phyloP scores from a whole-genome alignment of 371 early-diverging fungal species.

The Mortierella sp. region DNA sequence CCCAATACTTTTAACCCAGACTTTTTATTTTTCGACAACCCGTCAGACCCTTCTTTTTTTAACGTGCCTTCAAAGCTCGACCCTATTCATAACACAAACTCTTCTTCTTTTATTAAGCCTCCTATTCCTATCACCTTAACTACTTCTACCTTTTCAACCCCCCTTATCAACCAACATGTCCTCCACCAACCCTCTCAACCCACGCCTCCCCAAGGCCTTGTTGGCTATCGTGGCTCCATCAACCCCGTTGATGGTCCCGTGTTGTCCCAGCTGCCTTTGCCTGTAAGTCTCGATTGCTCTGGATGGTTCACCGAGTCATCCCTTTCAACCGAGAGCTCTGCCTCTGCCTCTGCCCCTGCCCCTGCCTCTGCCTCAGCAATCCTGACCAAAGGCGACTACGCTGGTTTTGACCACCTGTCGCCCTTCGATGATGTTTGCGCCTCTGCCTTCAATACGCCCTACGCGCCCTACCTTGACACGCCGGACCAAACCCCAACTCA shows the following conservation, averaged over 20 bases:
- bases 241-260: conserved; percentile 16
- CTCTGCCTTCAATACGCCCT: conserved; percentile 50
- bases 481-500: conserved; percentile 56
- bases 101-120: conserved; percentile 39
- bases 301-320: conserved; percentile 35
- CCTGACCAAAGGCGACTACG: conserved; percentile 25
- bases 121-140: conserved; percentile 42
- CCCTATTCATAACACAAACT: conserved; percentile 16
- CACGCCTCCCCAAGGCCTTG: conserved; percentile 15
- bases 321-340: conserved; percentile 26
- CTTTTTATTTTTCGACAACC: conserved; percentile 39
- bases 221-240: conserved; percentile 15
- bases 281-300: conserved; percentile 39
- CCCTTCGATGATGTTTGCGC: conserved; percentile 53
- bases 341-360: conserved; percentile 28
- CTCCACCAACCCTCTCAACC: conserved; percentile 17
- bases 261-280: conserved; percentile 27
- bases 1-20: conserved; percentile 35
- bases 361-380: conserved; percentile 25
- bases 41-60: conserved; percentile 27
- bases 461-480: conserved; percentile 55
- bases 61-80: conserved; percentile 22
- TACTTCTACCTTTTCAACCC: conserved; percentile 25
- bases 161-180: conserved; percentile 14
- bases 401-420: conserved; percentile 57